These are phyloP conservation scores for Anthostomella pinea DNA, from an alignment of 2,329 filamentous ascomycete genomes.

Conservation along the genomic window DNA sequence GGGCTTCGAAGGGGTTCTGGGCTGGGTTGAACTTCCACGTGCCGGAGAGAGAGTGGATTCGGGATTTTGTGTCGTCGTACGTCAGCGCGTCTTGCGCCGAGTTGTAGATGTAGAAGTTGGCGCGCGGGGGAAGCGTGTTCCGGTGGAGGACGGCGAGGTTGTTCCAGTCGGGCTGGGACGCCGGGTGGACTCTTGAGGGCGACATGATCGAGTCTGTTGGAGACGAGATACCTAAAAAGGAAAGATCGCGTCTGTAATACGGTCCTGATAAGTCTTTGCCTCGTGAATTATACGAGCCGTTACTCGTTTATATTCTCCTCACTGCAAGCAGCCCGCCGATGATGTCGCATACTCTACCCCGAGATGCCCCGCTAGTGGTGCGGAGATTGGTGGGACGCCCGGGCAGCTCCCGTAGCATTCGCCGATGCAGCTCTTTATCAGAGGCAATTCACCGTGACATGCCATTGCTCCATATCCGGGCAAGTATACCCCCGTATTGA, in stretches of 20 bases:
- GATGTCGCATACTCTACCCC: constrained; percentile 4
- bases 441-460: too few relatives aligned
- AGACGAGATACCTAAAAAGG: too few relatives aligned
- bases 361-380: constrained; percentile 1
- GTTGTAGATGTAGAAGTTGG: constrained; percentile 53
- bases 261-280: too few relatives aligned
- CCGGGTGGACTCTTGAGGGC: too few relatives aligned
- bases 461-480: too few relatives aligned
- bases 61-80: constrained; percentile 35
- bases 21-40: constrained; percentile 46
- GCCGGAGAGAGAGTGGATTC: constrained; percentile 43
- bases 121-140: constrained; percentile 53
- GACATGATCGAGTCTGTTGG: too few relatives aligned
- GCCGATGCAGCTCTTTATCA: too few relatives aligned
- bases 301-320: too few relatives aligned
- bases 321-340: too few relatives aligned
- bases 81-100: constrained; percentile 46
- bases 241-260: too few relatives aligned
- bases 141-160: constrained; percentile 56
- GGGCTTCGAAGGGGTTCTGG: constrained; percentile 38
- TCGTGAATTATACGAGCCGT: too few relatives aligned
- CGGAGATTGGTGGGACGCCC: constrained; percentile 1
- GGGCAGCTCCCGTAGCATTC: neutral
- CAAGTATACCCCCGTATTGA: too few relatives aligned
- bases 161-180: constrained; percentile 54